These are phyloP conservation scores for Pterula multifida DNA, from an alignment of 1,284 basidiomycete species.

Conservation along the genomic window DNA sequence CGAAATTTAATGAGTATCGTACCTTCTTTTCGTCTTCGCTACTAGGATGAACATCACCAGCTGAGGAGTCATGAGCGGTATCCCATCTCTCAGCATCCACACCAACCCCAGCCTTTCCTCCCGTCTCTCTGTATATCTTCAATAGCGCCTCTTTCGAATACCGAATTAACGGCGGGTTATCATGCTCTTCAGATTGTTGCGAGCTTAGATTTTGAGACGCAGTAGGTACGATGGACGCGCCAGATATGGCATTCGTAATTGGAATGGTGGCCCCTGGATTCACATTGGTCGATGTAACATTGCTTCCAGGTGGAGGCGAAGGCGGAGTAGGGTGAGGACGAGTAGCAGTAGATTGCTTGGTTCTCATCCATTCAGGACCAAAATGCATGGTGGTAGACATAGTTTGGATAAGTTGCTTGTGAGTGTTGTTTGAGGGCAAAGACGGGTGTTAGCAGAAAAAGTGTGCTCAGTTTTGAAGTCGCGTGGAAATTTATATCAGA, in stretches of 20 bases:
- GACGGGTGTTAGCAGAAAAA: neutral
- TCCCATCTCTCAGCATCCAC: conserved; percentile 81
- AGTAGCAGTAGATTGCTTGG: conserved; percentile 27
- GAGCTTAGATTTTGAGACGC: neutral
- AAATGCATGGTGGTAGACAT: conserved; percentile 77
- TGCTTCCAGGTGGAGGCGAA: neutral
- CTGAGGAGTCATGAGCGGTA: conserved; percentile 33
- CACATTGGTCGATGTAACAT: no score
- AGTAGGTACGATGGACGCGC: conserved; percentile 33
- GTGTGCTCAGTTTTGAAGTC: neutral
- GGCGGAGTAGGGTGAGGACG: neutral
- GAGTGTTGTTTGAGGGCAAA: neutral
- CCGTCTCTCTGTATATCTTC: conserved; percentile 72
- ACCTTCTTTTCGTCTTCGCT: conserved; percentile 85
- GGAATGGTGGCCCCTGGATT: neutral
- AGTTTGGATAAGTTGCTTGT: neutral
- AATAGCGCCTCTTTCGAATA: conserved; percentile 82
- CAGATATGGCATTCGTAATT: neutral
- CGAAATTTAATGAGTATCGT: conserved; percentile 15
- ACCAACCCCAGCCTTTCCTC: conserved; percentile 60
- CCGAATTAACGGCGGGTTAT: conserved; percentile 27
- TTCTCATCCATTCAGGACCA: conserved; percentile 84
- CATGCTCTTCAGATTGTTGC: neutral
- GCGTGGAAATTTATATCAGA: neutral
- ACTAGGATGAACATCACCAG: conserved; percentile 26